Base-by-base conservation (phyloP, 75 land plant genomes). In the Gnetum montanum region DNA sequence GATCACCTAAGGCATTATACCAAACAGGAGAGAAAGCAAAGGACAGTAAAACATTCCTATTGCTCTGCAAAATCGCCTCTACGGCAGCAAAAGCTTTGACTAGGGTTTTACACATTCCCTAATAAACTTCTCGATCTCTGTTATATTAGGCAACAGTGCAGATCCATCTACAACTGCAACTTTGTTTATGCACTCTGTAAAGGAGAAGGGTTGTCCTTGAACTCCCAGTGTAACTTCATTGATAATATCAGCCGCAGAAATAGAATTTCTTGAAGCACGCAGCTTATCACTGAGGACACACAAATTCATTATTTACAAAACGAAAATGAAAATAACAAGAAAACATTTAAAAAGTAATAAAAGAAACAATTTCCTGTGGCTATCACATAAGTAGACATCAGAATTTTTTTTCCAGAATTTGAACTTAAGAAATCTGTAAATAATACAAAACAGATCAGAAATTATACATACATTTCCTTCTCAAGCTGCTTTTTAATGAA, bases 401-500 rank as follows among this genome's bases (percentile, higher is more conserved):
- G n/a, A n/a, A n/a, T n/a, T n/a, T n/a, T n/a, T n/a, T n/a, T n/a
- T n/a, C n/a, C n/a, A n/a, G n/a, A n/a, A n/a, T n/a, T n/a, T n/a
- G n/a, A n/a, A n/a, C n/a, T n/a, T n/a, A n/a, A n/a, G n/a, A n/a
- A n/a, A n/a, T n/a, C n/a, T n/a, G n/a, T n/a, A n/a, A n/a, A n/a
- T n/a, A n/a, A n/a, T n/a, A n/a, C n/a, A n/a, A n/a, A n/a, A n/a
- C n/a, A n/a, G n/a, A n/a, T n/a, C n/a, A n/a, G 40, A 7, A 43
- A 1, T n/a, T 33, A 20, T 20, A 41, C 83, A 56, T 72, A 94
- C 98, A 94, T 74, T 75, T 94, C 98, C 62, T 94, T 94, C 61
- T 89, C 98, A 50, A 94, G 72, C 46, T 94, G 98, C 59, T 76
- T 90, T 31, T 78, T 65, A 54, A 94, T 90, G 73, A 94, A 94